A percentile compares a stretch with the other conserved stretches of the same genome.
phyloP scores from a whole-genome alignment of 768 basidiomycete genomes.

The Tricholoma terreum region DNA sequence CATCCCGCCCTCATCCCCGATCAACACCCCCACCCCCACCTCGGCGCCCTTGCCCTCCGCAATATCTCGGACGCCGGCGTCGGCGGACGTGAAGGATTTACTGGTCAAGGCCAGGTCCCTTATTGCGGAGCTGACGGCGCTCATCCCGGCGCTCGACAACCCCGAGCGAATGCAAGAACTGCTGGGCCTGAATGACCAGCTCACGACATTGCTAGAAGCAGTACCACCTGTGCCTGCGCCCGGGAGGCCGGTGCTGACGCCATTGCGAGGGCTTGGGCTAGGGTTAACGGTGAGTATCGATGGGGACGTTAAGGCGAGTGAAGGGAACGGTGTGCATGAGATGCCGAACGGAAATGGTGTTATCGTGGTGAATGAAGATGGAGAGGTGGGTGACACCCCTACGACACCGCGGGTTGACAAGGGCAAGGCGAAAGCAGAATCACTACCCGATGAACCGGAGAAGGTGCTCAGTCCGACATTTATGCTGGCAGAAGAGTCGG shows the following conservation, averaged over 20 bases:
- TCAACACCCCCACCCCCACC: slow-evolving; percentile 7
- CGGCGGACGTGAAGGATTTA: slow-evolving; percentile 30
- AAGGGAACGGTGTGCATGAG: neutral
- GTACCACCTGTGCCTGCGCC: slow-evolving; percentile 30
- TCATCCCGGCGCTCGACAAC: slow-evolving; percentile 57
- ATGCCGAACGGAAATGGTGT: slow-evolving; percentile 13
- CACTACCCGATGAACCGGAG: slow-evolving; percentile 65
- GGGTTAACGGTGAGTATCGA: slow-evolving; percentile 14
- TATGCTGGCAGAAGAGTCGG: slow-evolving; percentile 38
- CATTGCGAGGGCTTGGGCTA: slow-evolving; percentile 44
- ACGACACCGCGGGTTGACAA: slow-evolving; percentile 71
- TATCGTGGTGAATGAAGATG: slow-evolving; percentile 7
- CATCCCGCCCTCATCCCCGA: slow-evolving; percentile 11
- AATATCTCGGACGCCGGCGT: slow-evolving; percentile 15
- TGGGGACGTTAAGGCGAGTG: slow-evolving; percentile 3
- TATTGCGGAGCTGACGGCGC: slow-evolving; percentile 45
- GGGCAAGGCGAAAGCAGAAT: slow-evolving; percentile 71
- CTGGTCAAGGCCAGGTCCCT: slow-evolving; percentile 48
- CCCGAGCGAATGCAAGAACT: slow-evolving; percentile 63
- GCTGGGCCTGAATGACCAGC: slow-evolving; percentile 66
- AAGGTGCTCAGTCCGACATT: slow-evolving; percentile 71
- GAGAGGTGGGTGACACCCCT: slow-evolving; percentile 32
- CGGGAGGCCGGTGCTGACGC: slow-evolving; percentile 33
- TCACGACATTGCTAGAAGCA: slow-evolving; percentile 55
- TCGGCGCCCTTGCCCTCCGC: neutral